These are phyloP conservation scores for Lodderomyces orthopsilosis DNA, from an alignment of 1,139 yeast species.

Conservation along the genomic window DNA sequence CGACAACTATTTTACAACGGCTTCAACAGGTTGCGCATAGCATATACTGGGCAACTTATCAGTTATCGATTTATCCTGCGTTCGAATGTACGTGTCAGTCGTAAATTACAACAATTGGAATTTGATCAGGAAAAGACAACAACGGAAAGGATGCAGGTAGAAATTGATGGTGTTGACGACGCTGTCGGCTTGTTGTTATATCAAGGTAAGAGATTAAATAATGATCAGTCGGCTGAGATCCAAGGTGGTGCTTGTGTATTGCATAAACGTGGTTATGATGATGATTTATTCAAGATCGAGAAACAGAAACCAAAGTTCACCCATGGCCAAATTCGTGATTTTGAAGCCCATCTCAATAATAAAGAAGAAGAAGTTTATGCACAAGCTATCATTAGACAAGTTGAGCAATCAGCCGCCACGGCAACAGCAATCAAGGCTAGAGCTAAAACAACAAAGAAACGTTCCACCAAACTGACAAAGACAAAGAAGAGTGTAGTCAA, in stretches of 20 bases:
- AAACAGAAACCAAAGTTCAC: neutral
- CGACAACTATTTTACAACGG: neutral
- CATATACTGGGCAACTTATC: neutral
- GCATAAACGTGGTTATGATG: neutral
- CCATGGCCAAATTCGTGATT: conserved; percentile 1
- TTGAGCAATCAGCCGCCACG: neutral
- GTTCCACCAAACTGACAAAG: neutral
- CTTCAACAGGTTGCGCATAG: neutral
- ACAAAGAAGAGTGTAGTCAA: neutral
- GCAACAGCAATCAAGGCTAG: neutral
- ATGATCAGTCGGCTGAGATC: no score
- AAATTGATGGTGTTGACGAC: neutral
- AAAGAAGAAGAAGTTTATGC: conserved; percentile 2
- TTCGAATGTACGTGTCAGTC: neutral
- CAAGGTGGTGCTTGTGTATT: neutral
- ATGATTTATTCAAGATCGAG: neutral
- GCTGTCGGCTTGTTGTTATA: neutral
- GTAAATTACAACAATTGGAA: neutral
- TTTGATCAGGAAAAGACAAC: neutral
- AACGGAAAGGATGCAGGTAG: neutral
- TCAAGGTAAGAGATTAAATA: neutral
- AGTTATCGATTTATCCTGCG: neutral
- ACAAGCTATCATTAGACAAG: neutral
- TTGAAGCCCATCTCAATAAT: neutral
- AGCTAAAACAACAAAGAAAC: neutral